phyloP scores from a whole-genome alignment of 2,329 filamentous ascomycete genomes.

The Colletotrichum magnum region DNA sequence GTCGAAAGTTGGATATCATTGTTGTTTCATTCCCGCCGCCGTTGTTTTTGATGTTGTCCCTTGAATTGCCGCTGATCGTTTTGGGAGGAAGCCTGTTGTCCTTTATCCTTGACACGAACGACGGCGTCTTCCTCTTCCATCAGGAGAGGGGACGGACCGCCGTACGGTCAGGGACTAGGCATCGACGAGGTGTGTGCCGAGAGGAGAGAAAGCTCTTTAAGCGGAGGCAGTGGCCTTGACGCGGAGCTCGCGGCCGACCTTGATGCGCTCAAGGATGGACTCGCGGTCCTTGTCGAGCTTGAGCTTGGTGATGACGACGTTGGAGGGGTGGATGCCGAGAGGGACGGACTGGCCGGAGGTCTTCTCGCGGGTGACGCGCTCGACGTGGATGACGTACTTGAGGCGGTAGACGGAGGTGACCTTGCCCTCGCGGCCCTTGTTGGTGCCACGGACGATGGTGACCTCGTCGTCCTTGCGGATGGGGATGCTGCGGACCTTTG shows the following conservation, averaged over 20 bases:
- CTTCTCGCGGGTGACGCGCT: constrained; percentile 98
- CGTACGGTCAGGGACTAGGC: background rate
- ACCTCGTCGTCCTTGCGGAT: constrained; percentile 99
- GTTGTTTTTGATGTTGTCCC: constrained; percentile 18
- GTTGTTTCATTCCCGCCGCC: constrained; percentile 12
- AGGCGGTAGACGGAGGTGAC: constrained; percentile 97
- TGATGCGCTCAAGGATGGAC: constrained; percentile 88
- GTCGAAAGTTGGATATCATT: constrained; percentile 28
- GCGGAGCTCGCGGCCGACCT: constrained; percentile 82
- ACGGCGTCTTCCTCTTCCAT: too few relatives aligned
- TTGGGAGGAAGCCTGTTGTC: background rate
- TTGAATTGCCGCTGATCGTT: constrained; percentile 37
- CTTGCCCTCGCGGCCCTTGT: constrained; percentile 99
- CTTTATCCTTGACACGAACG: background rate
- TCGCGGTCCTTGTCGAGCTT: constrained; percentile 98
- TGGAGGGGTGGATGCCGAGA: constrained; percentile 94
- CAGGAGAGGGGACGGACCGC: too few relatives aligned
- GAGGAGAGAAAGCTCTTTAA: constrained; percentile 53
- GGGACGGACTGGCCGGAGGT: constrained; percentile 96
- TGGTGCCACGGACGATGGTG: constrained; percentile 88
- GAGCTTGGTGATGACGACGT: constrained; percentile 98
- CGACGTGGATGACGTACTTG: constrained; percentile 97
- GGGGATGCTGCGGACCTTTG: constrained; percentile 91
- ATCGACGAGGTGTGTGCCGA: background rate
- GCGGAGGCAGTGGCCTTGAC: constrained; percentile 79